Evolutionary conservation across 371 early-diverging fungal genomes (phyloP).

Genomic region (Apophysomyces sp.): DNA sequence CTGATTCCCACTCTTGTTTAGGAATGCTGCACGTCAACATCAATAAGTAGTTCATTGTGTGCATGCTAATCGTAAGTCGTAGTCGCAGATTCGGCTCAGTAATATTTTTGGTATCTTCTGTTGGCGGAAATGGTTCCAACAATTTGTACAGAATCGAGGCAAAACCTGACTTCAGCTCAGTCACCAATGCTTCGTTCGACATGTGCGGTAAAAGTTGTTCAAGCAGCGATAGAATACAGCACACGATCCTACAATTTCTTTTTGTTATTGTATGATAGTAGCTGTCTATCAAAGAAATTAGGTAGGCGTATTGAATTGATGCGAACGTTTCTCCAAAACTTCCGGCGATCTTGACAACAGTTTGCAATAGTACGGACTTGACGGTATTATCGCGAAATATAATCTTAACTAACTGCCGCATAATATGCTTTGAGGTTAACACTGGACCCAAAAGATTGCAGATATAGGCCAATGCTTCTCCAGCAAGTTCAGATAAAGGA

Average conservation of each 20-base stretch:
- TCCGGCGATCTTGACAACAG: slow-evolving; percentile 48
- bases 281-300: slow-evolving; percentile 49
- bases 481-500: slow-evolving; percentile 34
- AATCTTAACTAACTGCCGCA: slow-evolving; percentile 59
- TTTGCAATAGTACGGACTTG: slow-evolving; percentile 37
- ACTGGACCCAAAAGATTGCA: slow-evolving; percentile 58
- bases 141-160: slow-evolving; percentile 39
- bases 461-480: slow-evolving; percentile 51
- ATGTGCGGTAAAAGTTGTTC: slow-evolving; percentile 42
- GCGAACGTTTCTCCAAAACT: slow-evolving; percentile 69
- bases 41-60: slow-evolving; percentile 55
- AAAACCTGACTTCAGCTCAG: slow-evolving; percentile 52
- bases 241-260: slow-evolving; percentile 27
- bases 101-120: slow-evolving; percentile 14
- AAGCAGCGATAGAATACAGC: slow-evolving; percentile 34
- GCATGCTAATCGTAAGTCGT: slow-evolving; percentile 52
- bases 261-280: slow-evolving; percentile 13
- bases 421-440: slow-evolving; percentile 62
- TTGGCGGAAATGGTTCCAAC: slow-evolving; percentile 34
- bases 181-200: slow-evolving; percentile 35
- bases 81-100: slow-evolving; percentile 16
- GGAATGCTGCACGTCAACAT: slow-evolving; percentile 46
- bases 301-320: slow-evolving; percentile 57
- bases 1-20: slow-evolving; percentile 57
- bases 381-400: slow-evolving; percentile 49